phyloP scores from a whole-genome alignment of 2,329 filamentous ascomycete genomes.

The Neoascochyta sp. region DNA sequence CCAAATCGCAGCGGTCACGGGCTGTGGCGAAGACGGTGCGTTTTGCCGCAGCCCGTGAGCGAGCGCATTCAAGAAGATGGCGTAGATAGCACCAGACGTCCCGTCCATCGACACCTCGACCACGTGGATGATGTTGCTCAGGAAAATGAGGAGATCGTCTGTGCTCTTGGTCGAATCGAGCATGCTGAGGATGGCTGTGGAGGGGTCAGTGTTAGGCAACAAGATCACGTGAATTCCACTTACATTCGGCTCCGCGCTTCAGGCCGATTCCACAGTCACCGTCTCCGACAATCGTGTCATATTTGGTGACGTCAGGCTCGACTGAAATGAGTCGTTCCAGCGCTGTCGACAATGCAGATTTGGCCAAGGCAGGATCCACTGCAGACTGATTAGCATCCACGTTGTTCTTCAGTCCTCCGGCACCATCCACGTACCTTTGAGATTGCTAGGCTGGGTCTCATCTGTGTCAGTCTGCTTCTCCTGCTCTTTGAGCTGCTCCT shows the following conservation, averaged over 20 bases:
- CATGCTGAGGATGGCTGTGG: constrained; percentile 42
- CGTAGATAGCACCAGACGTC: constrained; percentile 72
- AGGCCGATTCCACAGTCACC: constrained; percentile 86
- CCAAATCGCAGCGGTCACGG: constrained; percentile 53
- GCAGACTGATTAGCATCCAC: constrained; percentile 13
- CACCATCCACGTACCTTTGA: constrained; percentile 51
- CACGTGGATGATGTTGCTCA: constrained; percentile 59
- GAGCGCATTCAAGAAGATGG: constrained; percentile 87
- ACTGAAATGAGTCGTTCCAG: constrained; percentile 61
- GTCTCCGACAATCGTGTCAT: constrained; percentile 80
- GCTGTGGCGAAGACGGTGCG: constrained; percentile 44
- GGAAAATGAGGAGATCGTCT: constrained; percentile 57
- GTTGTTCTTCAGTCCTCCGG: neutral
- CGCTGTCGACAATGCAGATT: constrained; percentile 52
- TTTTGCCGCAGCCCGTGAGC: constrained; percentile 63
- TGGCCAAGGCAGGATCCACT: constrained; percentile 53
- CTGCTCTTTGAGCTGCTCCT: constrained; percentile 41
- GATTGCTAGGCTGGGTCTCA: constrained; percentile 51
- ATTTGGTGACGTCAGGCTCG: constrained; percentile 63
- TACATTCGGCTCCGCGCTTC: constrained; percentile 76
- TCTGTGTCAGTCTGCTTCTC: constrained; percentile 42
- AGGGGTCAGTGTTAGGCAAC: constrained; percentile 21
- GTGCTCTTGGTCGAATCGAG: constrained; percentile 44
- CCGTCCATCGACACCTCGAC: constrained; percentile 71
- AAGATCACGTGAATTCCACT: constrained; percentile 33